Base-by-base conservation (phyloP, 495 filamentous ascomycete genomes). In the Usnea hakonensis region DNA sequence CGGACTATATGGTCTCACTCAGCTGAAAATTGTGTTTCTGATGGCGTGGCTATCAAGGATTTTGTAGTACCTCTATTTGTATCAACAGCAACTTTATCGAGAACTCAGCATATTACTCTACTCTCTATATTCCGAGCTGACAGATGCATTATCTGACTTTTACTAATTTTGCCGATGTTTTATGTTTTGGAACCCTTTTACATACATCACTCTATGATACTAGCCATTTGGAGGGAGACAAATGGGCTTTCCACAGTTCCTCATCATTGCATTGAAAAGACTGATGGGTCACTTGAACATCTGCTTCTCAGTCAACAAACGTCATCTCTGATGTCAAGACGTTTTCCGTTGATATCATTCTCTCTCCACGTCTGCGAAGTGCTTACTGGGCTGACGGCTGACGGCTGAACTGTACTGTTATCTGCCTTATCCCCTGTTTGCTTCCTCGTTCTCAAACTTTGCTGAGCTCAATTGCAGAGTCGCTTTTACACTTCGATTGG, bases 51-150 rank as follows among this genome's bases (percentile, higher is more conserved):
- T 50, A 59, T 32, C 6, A 40, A 41, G n/a, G 46, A 11, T 55
- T n/a, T 38, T 61, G 59, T 58, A 54, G 57, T 54, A 61, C 44
- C 40, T 52, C 50, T 56, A 35, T 37, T 30, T 62, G 60, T 62
- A 62, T 57, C 40, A 62, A 62, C 44, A 62, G 23, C 52, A 62
- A 57, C 35, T 28, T 23, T 38, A 55, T 36, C 21, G 40, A 57
- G 52, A 62, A 57, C 14, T 26, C 37, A 32, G 54, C 23, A 38
- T 57, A 40, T 23, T 44, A 37, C 50, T 61, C 59, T 43, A 35
- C 38, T 61, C 58, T 61, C 53, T 38, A 54, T 23, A 55, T 5
- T 2, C 19, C 37, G 17, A 11, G 5, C 16, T 50, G 26, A 32
- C n/a, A 1, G 2, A 0, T 52, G 14, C 1, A 30, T 11, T 7